phyloP scores from a whole-genome alignment of 2,329 filamentous ascomycete genomes.

The Hysterium pulicare region DNA sequence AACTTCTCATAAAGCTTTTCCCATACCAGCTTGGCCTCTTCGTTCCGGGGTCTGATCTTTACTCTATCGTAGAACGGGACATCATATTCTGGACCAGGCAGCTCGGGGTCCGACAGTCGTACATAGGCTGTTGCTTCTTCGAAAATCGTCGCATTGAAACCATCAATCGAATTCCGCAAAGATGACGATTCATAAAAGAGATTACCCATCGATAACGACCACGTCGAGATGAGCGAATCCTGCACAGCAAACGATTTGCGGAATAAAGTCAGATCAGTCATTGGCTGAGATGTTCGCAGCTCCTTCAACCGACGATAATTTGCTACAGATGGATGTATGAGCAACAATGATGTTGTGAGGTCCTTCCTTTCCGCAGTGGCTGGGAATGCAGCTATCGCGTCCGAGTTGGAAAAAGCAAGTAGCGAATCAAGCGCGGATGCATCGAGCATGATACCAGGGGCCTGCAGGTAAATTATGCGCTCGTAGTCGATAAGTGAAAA shows the following conservation, averaged over 20 bases:
- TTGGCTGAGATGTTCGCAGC: slow-evolving; percentile 19
- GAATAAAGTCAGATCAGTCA: slow-evolving; percentile 33
- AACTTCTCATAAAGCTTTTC: slow-evolving; percentile 49
- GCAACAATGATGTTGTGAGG: slow-evolving; percentile 36
- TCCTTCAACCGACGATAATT: slow-evolving; percentile 29
- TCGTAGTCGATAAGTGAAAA: slow-evolving; percentile 46
- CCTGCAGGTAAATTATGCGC: slow-evolving; percentile 43
- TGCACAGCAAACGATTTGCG: slow-evolving; percentile 27
- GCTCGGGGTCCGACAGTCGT: slow-evolving; percentile 45
- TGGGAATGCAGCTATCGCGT: slow-evolving; percentile 34
- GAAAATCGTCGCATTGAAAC: slow-evolving; percentile 47
- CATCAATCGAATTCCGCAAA: slow-evolving; percentile 25
- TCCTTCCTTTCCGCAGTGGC: slow-evolving; percentile 26
- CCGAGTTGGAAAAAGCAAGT: slow-evolving; percentile 39
- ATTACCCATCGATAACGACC: slow-evolving; percentile 37
- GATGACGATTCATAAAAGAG: slow-evolving; percentile 35
- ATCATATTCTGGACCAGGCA: slow-evolving; percentile 51
- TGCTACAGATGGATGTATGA: slow-evolving; percentile 34
- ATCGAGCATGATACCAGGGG: slow-evolving; percentile 46
- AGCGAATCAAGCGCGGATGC: slow-evolving; percentile 45
- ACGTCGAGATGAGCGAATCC: slow-evolving; percentile 35
- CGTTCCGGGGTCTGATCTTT: slow-evolving; percentile 42
- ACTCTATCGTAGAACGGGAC: slow-evolving; percentile 43
- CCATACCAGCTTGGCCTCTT: slow-evolving; percentile 48
- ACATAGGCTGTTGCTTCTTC: slow-evolving; percentile 44